Evolutionary conservation across 768 basidiomycete genomes (phyloP).

Genomic region (Leucosporidium scottii): DNA sequence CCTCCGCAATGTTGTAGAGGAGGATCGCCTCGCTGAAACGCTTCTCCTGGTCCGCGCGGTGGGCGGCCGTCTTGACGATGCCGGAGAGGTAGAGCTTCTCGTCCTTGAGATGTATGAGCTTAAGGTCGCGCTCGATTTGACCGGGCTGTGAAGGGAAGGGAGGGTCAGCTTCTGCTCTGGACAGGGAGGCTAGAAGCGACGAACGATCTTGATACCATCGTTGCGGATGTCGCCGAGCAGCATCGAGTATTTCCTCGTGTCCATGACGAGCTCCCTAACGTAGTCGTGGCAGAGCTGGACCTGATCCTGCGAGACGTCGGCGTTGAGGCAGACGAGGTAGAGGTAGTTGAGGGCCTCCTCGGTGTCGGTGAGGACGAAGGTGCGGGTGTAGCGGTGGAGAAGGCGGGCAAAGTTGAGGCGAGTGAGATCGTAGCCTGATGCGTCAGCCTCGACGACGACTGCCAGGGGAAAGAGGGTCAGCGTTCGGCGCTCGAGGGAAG

Average conservation of each 20-base stretch:
- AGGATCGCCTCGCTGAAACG: constrained; percentile 84
- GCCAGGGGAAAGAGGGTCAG: neutral
- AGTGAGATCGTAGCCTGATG: neutral
- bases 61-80: constrained; percentile 76
- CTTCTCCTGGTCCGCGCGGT: constrained; percentile 72
- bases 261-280: constrained; percentile 45
- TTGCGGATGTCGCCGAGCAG: constrained; percentile 85
- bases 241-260: constrained; percentile 64
- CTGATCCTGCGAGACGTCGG: constrained; percentile 81
- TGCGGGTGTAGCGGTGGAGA: constrained; percentile 85
- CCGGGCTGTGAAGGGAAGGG: constrained; percentile 54
- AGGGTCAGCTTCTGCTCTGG: neutral
- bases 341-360: constrained; percentile 92
- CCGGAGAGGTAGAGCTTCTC: constrained; percentile 65
- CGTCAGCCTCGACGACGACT: neutral
- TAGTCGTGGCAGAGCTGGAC: constrained; percentile 52
- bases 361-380: constrained; percentile 86
- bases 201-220: constrained; percentile 81
- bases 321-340: constrained; percentile 70
- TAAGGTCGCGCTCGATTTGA: constrained; percentile 72
- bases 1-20: constrained; percentile 87
- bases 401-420: constrained; percentile 57
- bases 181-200: too few species aligned
- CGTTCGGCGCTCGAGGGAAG: neutral
- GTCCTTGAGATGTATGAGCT: constrained; percentile 63